Conservation (phyloP, 2,329 filamentous ascomycete genomes). For the Colletotrichum tofieldiae region DNA sequence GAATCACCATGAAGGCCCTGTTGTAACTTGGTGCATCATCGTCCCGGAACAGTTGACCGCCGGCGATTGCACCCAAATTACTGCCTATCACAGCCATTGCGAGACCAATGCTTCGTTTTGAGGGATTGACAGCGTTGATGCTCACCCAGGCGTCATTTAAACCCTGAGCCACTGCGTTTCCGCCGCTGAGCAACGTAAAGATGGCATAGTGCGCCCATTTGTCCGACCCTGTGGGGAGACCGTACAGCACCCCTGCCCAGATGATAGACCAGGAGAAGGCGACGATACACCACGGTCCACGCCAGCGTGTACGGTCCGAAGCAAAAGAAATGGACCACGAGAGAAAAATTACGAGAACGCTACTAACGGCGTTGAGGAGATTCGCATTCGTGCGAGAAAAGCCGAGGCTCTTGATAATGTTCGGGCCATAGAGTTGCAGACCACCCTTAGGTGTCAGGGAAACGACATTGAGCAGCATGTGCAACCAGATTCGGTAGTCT, state of each 20-base stretch:
- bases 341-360: conserved; percentile 38
- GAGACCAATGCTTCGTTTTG: conserved; percentile 39
- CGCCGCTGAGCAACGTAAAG: conserved; percentile 40
- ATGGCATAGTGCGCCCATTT: conserved; percentile 39
- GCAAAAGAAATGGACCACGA: conserved; percentile 29
- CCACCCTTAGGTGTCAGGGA: conserved; percentile 38
- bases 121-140: conserved; percentile 36
- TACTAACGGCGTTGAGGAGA: conserved; percentile 44
- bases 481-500: conserved; percentile 40
- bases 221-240: conserved; percentile 15
- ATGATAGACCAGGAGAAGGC: conserved; percentile 36
- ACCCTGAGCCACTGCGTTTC: conserved; percentile 37
- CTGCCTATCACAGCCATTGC: conserved; percentile 43
- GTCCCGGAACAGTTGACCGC: conserved; percentile 37
- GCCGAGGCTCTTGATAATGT: conserved; percentile 43
- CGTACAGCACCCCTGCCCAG: conserved; percentile 39
- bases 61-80: conserved; percentile 38
- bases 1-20: conserved; percentile 38
- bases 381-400: conserved; percentile 44
- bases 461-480: conserved; percentile 40
- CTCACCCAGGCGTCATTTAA: conserved; percentile 44
- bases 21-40: conserved; percentile 38
- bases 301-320: conserved; percentile 38
- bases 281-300: conserved; percentile 41
- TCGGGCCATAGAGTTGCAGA: conserved; percentile 41